Conservation (phyloP, 2,329 filamentous ascomycete species). For the Trichoderma sp. region DNA sequence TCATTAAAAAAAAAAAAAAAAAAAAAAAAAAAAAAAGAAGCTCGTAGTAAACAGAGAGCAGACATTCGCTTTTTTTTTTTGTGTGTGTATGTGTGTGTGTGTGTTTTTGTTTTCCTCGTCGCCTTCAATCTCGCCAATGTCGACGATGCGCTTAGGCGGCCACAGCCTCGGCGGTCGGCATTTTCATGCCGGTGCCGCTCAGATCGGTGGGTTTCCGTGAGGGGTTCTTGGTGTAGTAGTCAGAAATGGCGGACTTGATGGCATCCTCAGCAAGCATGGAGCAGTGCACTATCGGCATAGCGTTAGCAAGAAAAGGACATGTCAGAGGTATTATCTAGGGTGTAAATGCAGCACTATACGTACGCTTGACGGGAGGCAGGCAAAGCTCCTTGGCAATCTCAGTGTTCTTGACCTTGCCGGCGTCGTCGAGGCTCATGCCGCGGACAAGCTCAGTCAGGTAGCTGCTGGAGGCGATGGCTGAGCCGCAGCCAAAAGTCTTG, state of each 20-base stretch:
- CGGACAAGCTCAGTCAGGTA: slow-evolving; percentile 93
- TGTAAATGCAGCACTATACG: slow-evolving; percentile 39
- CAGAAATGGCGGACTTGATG: slow-evolving; percentile 85
- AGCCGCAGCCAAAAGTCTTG: slow-evolving; percentile 96
- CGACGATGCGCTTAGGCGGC: slow-evolving; percentile 24
- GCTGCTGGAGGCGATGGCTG: slow-evolving; percentile 88
- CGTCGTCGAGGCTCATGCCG: slow-evolving; percentile 93
- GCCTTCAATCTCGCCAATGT: not conserved
- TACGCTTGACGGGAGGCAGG: slow-evolving; percentile 81
- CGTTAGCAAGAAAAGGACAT: slow-evolving; percentile 27
- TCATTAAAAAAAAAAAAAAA: not conserved
- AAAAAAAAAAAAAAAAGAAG: not conserved
- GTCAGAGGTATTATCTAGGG: not conserved
- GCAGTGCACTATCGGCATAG: slow-evolving; percentile 69
- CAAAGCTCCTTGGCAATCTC: slow-evolving; percentile 97
- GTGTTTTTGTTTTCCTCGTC: not conserved
- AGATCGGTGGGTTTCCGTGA: slow-evolving; percentile 72
- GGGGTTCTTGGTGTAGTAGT: slow-evolving; percentile 78
- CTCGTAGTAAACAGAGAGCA: not conserved
- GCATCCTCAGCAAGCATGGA: slow-evolving; percentile 90
- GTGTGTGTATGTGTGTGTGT: too few relatives aligned
- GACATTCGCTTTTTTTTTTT: not conserved
- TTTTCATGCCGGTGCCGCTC: slow-evolving; percentile 66
- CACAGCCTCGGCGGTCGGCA: slow-evolving; percentile 51
- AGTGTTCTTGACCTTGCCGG: slow-evolving; percentile 88